Conservation (phyloP, 2,329 filamentous ascomycete species). For the Fonsecaea monophora region DNA sequence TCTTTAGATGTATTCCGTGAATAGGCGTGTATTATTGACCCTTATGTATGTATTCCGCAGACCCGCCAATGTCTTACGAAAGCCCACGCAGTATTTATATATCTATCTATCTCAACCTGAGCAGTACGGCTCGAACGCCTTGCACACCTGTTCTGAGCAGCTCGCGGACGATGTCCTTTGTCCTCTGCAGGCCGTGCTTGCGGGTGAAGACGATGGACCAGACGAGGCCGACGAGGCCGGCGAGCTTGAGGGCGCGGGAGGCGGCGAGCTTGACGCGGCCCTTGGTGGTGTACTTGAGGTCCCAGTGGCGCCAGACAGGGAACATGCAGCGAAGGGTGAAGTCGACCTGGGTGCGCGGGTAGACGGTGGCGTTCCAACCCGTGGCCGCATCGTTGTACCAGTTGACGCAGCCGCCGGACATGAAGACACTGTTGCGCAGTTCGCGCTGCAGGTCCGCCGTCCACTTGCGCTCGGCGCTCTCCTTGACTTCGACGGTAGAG, state of each 20-base stretch:
- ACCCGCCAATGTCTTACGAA: background rate
- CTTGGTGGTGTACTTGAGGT: conserved; percentile 58
- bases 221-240: conserved; percentile 24
- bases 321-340: conserved; percentile 60
- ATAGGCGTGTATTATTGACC: no score
- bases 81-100: background rate
- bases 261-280: conserved; percentile 49
- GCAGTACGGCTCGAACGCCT: conserved; percentile 14
- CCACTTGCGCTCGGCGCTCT: conserved; percentile 56
- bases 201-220: conserved; percentile 23
- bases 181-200: conserved; percentile 21
- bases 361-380: conserved; percentile 59
- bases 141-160: conserved; percentile 14
- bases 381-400: conserved; percentile 57
- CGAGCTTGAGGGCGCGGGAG: conserved; percentile 23
- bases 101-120: background rate
- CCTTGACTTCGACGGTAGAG: conserved; percentile 54
- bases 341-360: conserved; percentile 60
- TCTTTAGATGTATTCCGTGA: no score
- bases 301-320: conserved; percentile 62
- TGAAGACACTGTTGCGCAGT: conserved; percentile 57
- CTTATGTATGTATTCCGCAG: no score
- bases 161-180: conserved; percentile 12
- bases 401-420: conserved; percentile 53
- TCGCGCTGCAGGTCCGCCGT: conserved; percentile 56